A percentile compares a stretch with the other conserved stretches of the same genome.
These are phyloP conservation scores for Penicillium lagena DNA, from an alignment of 495 filamentous ascomycete genomes.

Conservation along the genomic window DNA sequence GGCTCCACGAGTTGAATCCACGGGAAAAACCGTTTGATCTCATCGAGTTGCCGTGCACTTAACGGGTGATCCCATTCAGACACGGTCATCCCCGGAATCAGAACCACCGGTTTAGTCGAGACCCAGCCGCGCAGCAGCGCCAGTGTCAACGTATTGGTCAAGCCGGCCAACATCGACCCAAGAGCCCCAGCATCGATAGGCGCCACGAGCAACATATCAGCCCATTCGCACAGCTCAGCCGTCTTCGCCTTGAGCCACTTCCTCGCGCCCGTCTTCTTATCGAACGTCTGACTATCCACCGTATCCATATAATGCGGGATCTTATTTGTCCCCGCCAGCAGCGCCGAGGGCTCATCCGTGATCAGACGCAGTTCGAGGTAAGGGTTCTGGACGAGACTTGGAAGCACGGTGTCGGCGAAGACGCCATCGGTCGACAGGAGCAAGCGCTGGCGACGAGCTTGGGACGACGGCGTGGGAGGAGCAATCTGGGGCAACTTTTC, in stretches of 20 bases:
- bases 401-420: slow-evolving; percentile 36
- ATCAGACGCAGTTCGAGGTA: slow-evolving; percentile 40
- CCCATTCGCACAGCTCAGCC: slow-evolving; percentile 74
- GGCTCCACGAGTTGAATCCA: slow-evolving; percentile 71
- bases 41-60: slow-evolving; percentile 73
- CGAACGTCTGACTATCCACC: slow-evolving; percentile 39
- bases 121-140: slow-evolving; percentile 77
- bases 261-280: slow-evolving; percentile 38
- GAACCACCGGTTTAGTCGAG: slow-evolving; percentile 70
- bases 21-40: slow-evolving; percentile 72
- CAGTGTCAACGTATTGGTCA: slow-evolving; percentile 66
- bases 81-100: slow-evolving; percentile 77
- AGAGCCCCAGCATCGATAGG: slow-evolving; percentile 78
- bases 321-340: slow-evolving; percentile 36
- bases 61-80: slow-evolving; percentile 83
- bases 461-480: neutral
- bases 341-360: slow-evolving; percentile 39
- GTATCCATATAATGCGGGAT: slow-evolving; percentile 43
- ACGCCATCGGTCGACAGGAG: slow-evolving; percentile 39
- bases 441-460: slow-evolving; percentile 30
- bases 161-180: slow-evolving; percentile 75
- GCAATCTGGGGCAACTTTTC: slow-evolving; percentile 4
- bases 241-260: slow-evolving; percentile 50
- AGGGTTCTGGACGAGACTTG: slow-evolving; percentile 32
- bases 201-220: slow-evolving; percentile 75